These are phyloP conservation scores for Haematococcus sp. DNA, from an alignment of 139 green algal genomes.

Conservation along the genomic window DNA sequence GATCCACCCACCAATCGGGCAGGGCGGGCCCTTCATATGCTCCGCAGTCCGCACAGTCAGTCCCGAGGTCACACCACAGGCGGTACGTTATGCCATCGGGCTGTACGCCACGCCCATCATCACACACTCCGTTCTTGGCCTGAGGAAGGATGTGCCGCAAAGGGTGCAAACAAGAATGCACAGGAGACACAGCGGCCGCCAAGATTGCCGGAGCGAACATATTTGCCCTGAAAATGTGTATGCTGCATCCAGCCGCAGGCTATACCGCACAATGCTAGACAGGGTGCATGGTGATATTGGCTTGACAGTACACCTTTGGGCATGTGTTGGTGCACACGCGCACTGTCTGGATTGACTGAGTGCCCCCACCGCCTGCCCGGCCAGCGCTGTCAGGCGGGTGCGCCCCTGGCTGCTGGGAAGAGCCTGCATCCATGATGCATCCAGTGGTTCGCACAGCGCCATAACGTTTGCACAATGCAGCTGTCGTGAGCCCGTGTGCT, in stretches of 20 bases:
- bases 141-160: too few species aligned
- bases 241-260: too few species aligned
- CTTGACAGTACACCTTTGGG: background rate
- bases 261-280: too few species aligned
- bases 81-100: background rate
- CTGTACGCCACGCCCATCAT: constrained; percentile 38
- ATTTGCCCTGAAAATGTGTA: too few species aligned
- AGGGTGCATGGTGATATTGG: background rate
- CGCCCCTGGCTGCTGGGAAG: too few species aligned
- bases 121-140: constrained; percentile 53
- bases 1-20: background rate
- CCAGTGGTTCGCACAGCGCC: too few species aligned
- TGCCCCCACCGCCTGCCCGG: too few species aligned
- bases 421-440: too few species aligned
- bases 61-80: constrained; percentile 72
- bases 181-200: background rate
- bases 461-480: too few species aligned
- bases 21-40: constrained; percentile 19
- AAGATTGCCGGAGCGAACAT: background rate
- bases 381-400: background rate
- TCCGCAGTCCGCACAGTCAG: constrained; percentile 73
- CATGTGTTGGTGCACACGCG: constrained; percentile 15
- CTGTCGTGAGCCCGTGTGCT: too few species aligned
- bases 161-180: background rate
- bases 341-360: too few species aligned